Conservation (phyloP, 805 yeast species). For the Yarrowia deformans region DNA sequence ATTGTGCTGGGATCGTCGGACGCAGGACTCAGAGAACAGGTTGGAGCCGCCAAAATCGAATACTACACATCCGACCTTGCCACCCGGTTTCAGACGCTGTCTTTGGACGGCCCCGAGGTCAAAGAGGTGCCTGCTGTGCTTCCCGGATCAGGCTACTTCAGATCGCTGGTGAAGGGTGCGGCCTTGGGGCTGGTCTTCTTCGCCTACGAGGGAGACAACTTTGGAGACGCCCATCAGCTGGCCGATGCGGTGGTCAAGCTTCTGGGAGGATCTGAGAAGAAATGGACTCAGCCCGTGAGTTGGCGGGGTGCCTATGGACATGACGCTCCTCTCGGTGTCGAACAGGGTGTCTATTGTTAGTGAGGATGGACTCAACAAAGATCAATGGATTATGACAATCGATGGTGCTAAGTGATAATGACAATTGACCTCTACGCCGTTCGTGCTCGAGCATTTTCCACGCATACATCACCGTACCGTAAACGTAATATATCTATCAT, state of each 20-base stretch:
- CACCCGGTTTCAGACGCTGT: constrained; percentile 32
- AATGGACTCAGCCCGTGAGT: constrained; percentile 68
- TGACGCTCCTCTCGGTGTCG: constrained; percentile 70
- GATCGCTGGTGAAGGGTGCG: constrained; percentile 19
- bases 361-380: no score
- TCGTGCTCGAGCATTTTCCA: no score
- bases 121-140: constrained; percentile 13
- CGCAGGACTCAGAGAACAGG: constrained; percentile 55
- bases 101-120: constrained; percentile 34
- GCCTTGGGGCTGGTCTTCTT: constrained; percentile 54
- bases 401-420: no score
- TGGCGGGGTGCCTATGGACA: constrained; percentile 89
- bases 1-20: constrained; percentile 73
- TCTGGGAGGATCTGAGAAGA: constrained; percentile 44
- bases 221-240: constrained; percentile 67
- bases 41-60: constrained; percentile 16
- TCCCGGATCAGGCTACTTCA: constrained; percentile 37
- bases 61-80: constrained; percentile 27
- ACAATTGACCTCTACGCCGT: no score
- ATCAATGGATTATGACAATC: no score
- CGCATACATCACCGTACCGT: no score
- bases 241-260: constrained; percentile 53
- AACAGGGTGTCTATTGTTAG: constrained; percentile 73
- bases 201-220: constrained; percentile 92
- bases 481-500: neutral